Evolutionary conservation across 805 yeast genomes (phyloP).

Genomic region (Candida andamanensis): DNA sequence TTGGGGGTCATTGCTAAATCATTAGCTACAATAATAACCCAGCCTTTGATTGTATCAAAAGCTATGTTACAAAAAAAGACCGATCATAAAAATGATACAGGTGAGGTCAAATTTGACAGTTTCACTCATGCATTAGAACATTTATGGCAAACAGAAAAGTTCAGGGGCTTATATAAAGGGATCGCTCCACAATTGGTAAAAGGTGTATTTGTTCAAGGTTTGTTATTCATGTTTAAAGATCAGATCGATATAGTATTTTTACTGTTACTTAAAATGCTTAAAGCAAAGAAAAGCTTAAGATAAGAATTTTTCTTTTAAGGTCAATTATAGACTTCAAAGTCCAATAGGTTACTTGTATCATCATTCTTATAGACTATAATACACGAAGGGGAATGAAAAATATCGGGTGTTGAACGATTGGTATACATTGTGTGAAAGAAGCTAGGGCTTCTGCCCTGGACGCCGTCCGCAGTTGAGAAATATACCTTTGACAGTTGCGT

Average conservation of each 20-base stretch:
- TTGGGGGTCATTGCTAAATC: constrained; percentile 79
- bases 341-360: background rate
- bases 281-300: constrained; percentile 8
- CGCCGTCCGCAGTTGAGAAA: too few relatives aligned
- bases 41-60: constrained; percentile 81
- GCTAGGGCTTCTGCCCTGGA: too few relatives aligned
- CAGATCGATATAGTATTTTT: constrained; percentile 45
- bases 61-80: constrained; percentile 64
- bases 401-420: too few relatives aligned
- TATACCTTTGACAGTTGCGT: too few relatives aligned
- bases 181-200: constrained; percentile 73
- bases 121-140: constrained; percentile 61
- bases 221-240: constrained; percentile 76
- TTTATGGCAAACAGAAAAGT: constrained; percentile 60
- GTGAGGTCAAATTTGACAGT: constrained; percentile 39
- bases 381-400: too few relatives aligned
- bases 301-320: too few relatives aligned
- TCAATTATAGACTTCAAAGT: background rate
- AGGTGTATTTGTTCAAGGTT: constrained; percentile 81
- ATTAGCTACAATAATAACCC: constrained; percentile 74
- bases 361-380: too few relatives aligned
- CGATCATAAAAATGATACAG: constrained; percentile 12
- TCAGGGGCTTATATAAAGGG: constrained; percentile 70
- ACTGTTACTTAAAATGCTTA: constrained; percentile 23
- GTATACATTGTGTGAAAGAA: too few relatives aligned